A percentile compares a stretch with the other conserved stretches of the same genome.
Conservation (phyloP, 768 basidiomycete species). For the Agaricus subrufescens region DNA sequence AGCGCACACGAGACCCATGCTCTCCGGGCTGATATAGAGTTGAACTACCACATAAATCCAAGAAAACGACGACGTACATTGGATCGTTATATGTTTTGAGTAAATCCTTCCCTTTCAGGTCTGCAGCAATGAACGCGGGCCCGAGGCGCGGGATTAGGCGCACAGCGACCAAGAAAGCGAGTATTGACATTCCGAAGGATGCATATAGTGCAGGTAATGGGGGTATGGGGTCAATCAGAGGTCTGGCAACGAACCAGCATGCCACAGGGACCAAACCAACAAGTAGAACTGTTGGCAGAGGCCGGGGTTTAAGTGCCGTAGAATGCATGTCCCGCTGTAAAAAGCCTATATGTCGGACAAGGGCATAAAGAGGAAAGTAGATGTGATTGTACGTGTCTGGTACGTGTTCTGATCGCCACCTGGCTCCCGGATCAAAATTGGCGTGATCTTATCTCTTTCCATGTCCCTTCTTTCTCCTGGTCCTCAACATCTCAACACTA, state of each 20-base stretch:
- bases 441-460: conserved; percentile 6
- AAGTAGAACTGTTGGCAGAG: conserved; percentile 47
- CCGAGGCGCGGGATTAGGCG: conserved; percentile 83
- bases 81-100: conserved; percentile 75
- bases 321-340: not conserved
- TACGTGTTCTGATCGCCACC: not conserved
- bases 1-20: conserved; percentile 87
- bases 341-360: not conserved
- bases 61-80: conserved; percentile 43
- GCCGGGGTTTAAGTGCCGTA: conserved; percentile 31
- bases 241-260: conserved; percentile 68
- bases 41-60: not conserved
- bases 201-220: conserved; percentile 70
- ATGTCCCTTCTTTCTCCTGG: conserved; percentile 9
- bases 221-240: conserved; percentile 65
- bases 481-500: conserved; percentile 36
- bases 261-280: conserved; percentile 63
- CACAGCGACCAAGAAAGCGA: conserved; percentile 74
- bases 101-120: conserved; percentile 82
- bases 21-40: conserved; percentile 70
- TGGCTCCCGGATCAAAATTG: conserved; percentile 5
- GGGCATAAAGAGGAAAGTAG: not conserved
- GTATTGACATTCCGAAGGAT: conserved; percentile 77
- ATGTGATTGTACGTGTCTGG: not conserved
- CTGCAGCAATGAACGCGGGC: conserved; percentile 72